These are phyloP conservation scores for Calcarisporium arbuscula DNA, from an alignment of 2,329 filamentous ascomycete genomes.

Conservation along the genomic window DNA sequence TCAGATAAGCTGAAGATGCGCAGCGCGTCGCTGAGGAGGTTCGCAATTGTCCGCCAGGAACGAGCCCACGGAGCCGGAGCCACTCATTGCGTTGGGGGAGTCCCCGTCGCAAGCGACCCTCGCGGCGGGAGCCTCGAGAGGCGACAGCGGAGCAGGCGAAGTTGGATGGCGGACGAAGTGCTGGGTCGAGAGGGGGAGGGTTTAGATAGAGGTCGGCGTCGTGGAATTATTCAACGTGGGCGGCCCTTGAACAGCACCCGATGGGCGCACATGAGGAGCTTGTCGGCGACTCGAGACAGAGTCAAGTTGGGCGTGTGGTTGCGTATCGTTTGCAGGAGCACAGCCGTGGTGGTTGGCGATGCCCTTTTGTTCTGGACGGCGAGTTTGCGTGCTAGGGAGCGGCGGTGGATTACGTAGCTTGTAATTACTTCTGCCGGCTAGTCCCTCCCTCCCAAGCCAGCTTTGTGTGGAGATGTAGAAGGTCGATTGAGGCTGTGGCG, in stretches of 20 bases:
- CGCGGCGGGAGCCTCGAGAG: not conserved
- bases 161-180: not conserved
- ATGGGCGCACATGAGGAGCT: constrained; percentile 6
- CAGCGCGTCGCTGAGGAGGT: constrained; percentile 44
- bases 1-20: constrained; percentile 51
- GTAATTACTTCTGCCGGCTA: too few relatives aligned
- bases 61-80: constrained; percentile 48
- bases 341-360: too few relatives aligned
- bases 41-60: constrained; percentile 53
- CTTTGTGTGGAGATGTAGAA: too few relatives aligned
- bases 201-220: not conserved
- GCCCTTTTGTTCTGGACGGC: too few relatives aligned
- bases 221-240: constrained; percentile 1
- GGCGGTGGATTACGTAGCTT: too few relatives aligned
- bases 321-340: not conserved
- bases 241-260: constrained; percentile 4
- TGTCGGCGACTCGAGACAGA: not conserved
- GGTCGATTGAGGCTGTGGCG: too few relatives aligned
- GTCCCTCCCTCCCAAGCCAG: too few relatives aligned
- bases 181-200: not conserved
- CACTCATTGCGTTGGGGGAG: constrained; percentile 25
- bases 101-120: too few relatives aligned
- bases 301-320: not conserved
- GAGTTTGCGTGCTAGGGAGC: too few relatives aligned
- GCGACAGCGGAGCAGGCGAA: not conserved